Evolutionary conservation across 768 basidiomycete genomes (phyloP).

Genomic region (Roridomyces roridus): DNA sequence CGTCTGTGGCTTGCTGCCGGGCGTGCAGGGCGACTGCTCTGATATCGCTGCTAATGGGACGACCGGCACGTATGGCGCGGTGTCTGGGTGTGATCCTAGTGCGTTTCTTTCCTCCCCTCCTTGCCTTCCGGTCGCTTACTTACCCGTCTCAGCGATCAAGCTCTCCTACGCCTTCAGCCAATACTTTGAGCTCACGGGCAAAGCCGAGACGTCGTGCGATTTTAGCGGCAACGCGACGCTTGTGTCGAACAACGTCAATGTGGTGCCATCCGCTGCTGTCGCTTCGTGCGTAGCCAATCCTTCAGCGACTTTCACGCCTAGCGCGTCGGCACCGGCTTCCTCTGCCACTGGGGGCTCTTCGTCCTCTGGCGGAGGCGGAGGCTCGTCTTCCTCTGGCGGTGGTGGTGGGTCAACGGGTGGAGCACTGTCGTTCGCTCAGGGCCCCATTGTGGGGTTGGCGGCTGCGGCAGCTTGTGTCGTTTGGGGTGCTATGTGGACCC

Average conservation of each 20-base stretch:
- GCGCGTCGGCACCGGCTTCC: not conserved
- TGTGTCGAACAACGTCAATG: not conserved
- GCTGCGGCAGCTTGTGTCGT: constrained; percentile 4
- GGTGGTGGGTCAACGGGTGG: not conserved
- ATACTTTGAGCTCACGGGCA: constrained; percentile 20
- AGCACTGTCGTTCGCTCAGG: not conserved
- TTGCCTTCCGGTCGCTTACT: no score
- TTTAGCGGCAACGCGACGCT: constrained; percentile 21
- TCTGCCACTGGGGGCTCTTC: not conserved
- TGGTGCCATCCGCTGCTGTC: not conserved
- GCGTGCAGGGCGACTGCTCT: constrained; percentile 63
- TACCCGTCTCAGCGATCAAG: not conserved
- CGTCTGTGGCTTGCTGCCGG: constrained; percentile 79
- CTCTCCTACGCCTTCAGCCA: constrained; percentile 25
- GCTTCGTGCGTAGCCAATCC: constrained; percentile 16
- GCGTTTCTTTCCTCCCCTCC: constrained; percentile 29
- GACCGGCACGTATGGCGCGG: constrained; percentile 75
- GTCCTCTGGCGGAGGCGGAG: not conserved
- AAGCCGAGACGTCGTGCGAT: constrained; percentile 14
- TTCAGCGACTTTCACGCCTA: constrained; percentile 19
- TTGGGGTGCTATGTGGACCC: constrained; percentile 11
- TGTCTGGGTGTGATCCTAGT: constrained; percentile 85
- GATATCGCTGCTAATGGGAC: constrained; percentile 77
- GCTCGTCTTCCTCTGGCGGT: no score
- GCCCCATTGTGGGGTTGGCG: not conserved